A percentile compares a stretch with the other conserved stretches of the same genome.
phyloP scores from a whole-genome alignment of 1,139 yeast species.

The Yamadazyma trypodendri region DNA sequence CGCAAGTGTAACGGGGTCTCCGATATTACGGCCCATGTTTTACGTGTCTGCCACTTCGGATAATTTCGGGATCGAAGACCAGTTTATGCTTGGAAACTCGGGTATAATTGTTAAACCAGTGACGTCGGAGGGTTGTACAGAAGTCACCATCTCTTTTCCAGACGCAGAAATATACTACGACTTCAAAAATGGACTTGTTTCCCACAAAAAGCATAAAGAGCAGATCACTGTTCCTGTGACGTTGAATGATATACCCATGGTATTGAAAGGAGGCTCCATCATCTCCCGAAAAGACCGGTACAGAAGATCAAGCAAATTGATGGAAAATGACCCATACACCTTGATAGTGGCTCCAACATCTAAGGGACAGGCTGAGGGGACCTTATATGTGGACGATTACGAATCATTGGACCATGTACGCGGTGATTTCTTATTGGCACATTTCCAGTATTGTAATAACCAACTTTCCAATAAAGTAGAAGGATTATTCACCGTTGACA shows the following conservation, averaged over 20 bases:
- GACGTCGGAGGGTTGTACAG: constrained; percentile 50
- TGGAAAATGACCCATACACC: constrained; percentile 83
- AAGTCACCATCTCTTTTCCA: constrained; percentile 59
- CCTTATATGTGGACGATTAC: constrained; percentile 81
- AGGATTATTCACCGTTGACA: constrained; percentile 17
- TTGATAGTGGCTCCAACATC: constrained; percentile 65
- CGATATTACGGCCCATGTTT: constrained; percentile 74
- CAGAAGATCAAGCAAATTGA: constrained; percentile 76
- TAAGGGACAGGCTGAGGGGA: constrained; percentile 49
- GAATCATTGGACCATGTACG: constrained; percentile 59
- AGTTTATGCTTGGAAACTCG: constrained; percentile 72
- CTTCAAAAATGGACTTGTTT: constrained; percentile 38
- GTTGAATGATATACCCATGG: constrained; percentile 67
- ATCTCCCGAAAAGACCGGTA: constrained; percentile 66
- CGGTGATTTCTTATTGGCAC: constrained; percentile 47
- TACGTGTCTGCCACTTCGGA: constrained; percentile 56
- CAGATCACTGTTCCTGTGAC: constrained; percentile 36
- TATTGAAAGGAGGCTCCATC: constrained; percentile 76
- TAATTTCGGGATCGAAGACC: constrained; percentile 69
- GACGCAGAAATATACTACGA: constrained; percentile 63
- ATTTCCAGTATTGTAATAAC: constrained; percentile 24
- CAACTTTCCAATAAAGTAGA: constrained; percentile 11
- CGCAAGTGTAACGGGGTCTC: constrained; percentile 59
- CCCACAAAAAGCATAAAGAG: constrained; percentile 12
- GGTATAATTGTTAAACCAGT: constrained; percentile 85